Evolutionary conservation across 805 yeast species (phyloP).

Genomic region (Hanseniaspora hatyaiensis): DNA sequence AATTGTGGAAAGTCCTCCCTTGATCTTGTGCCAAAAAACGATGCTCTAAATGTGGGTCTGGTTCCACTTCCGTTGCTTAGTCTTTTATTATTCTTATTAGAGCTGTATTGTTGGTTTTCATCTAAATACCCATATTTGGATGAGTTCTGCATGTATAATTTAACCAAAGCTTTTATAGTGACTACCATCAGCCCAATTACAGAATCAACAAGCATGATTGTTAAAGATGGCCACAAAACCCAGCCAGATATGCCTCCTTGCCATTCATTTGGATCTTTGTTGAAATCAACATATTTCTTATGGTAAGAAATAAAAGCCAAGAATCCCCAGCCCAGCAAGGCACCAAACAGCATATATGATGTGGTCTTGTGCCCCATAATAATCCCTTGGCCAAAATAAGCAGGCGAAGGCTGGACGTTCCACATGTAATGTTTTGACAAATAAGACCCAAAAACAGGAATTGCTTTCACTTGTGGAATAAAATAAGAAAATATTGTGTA

Average conservation of each 20-base stretch:
- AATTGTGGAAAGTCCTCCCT: constrained; percentile 10
- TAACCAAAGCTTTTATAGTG: constrained; percentile 34
- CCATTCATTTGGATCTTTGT: constrained; percentile 69
- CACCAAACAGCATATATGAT: constrained; percentile 80
- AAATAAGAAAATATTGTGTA: constrained; percentile 67
- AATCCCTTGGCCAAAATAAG: constrained; percentile 93
- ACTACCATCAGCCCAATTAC: constrained; percentile 65
- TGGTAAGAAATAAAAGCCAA: constrained; percentile 68
- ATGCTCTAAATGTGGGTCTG: constrained; percentile 6
- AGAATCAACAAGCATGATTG: constrained; percentile 90
- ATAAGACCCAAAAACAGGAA: constrained; percentile 65
- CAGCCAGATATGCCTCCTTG: constrained; percentile 90
- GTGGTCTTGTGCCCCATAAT: constrained; percentile 94
- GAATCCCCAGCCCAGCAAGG: constrained; percentile 82
- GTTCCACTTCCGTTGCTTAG: not conserved
- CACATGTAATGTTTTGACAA: constrained; percentile 60
- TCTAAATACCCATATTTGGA: not conserved
- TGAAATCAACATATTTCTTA: constrained; percentile 80
- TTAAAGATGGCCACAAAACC: constrained; percentile 87
- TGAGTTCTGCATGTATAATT: constrained; percentile 17
- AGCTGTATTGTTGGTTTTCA: not conserved
- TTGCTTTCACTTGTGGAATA: constrained; percentile 49
- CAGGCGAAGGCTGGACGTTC: constrained; percentile 93
- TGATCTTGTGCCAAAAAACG: constrained; percentile 10
- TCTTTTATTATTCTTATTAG: not conserved